Base-by-base conservation (phyloP, 305 asterid genomes). In the Fraxinus sp. region DNA sequence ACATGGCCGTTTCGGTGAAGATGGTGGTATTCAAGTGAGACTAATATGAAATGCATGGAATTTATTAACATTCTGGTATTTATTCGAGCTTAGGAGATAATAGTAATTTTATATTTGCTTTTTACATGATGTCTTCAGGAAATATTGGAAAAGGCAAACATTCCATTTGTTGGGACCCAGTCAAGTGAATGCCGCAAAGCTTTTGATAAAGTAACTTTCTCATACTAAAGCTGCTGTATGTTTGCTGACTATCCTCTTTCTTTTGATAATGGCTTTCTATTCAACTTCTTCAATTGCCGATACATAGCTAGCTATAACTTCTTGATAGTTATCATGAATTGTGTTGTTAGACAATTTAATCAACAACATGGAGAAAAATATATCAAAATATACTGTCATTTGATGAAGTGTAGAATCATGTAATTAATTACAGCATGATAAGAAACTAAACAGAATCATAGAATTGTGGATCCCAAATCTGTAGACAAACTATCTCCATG, bases 1-100 rank as follows among this genome's bases (percentile, higher is more conserved):
- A 90, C 98, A 94, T 68, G 98, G 98, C 10, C 94, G 97, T 79
- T 94, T 93, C 80, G 98, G 98, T 81, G 98, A 94, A 92, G 98
- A 94, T 83, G 98, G 97, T 78, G 97, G 97, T 87, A 91, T 94
- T 89, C 98, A 94, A 93, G 98, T 94, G 87, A 85, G 87, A 71
- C 66, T 77, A 66, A 6, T 49, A 14, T 66, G n/a, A 13, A 20
- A 35, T 74, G 1, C 37, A 10, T 79, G 55, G n/a, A 43, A 43
- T 79, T 41, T 30, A 18, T 62, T 28, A 39, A 39, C 83, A 75
- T 82, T 26, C 13, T 75, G 73, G 68, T 80, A 46, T 22, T 68
- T 72, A 70, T 83, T 75, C 28, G 62, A 18, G 35, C 75, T 57
- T 36, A 37, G 11, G 28, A 2, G 37, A 75, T 83, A 28, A 28